Percentiles rank a stretch among this genome's conserved stretches.
Conservation (phyloP, 1,284 basidiomycete species). For the Athelia psychrophila region DNA sequence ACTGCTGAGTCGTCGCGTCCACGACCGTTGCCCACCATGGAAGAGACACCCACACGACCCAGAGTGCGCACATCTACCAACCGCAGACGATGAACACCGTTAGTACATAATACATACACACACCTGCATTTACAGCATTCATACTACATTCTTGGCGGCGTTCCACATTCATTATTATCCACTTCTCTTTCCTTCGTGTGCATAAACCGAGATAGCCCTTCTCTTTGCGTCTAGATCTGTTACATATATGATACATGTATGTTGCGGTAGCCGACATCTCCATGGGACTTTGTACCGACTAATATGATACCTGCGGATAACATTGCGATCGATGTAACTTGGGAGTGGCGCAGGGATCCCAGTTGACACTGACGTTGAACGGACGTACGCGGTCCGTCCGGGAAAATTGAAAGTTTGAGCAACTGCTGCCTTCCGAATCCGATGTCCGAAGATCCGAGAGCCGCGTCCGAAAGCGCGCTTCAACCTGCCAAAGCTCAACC, state of each 20-base stretch:
- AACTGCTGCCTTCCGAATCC: no score
- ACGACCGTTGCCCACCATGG: conserved; percentile 34
- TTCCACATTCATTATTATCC: background rate
- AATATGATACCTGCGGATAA: background rate
- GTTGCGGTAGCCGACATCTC: background rate
- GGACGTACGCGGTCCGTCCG: no score
- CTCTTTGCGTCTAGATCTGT: no score
- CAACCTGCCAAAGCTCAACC: no score
- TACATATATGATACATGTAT: no score
- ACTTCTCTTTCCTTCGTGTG: background rate
- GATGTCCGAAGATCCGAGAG: no score
- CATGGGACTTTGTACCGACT: background rate
- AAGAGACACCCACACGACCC: conserved; percentile 65
- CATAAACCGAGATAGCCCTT: no score
- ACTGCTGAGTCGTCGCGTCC: conserved; percentile 8
- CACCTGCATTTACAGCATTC: background rate
- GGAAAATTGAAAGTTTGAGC: no score
- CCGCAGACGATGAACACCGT: conserved; percentile 27
- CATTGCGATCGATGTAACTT: no score
- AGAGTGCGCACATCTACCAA: conserved; percentile 36
- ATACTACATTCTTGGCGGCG: background rate
- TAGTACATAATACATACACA: background rate
- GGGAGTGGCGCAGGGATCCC: no score
- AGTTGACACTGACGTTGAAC: background rate
- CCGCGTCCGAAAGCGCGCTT: no score